Base-by-base conservation (phyloP, 1,139 yeast species). In the Ogataea hybrid region DNA sequence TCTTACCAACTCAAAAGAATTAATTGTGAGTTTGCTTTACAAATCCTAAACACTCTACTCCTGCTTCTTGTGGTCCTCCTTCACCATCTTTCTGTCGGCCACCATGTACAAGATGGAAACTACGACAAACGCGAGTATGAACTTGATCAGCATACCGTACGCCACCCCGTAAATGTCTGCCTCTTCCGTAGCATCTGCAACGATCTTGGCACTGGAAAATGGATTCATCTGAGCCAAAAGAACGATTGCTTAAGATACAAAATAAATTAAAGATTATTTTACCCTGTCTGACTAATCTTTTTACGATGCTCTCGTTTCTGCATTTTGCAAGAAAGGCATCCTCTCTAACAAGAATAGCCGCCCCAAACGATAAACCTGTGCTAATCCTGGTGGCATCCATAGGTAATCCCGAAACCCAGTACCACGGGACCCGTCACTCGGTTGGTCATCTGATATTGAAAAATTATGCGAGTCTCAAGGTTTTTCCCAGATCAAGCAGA, bases 341-440 rank as follows among this genome's bases (percentile, higher is more conserved):
- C 16, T 14, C 25, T 7, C 9, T 40, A n/a, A 23, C 37, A 1
- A 46, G 54, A 39, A 35, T 49, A 8, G 38, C 49, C 1, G 17
- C 23, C 11, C 37, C 43, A 4, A 35, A 32, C 18, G 49, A 42
- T 1, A 62, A 57, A 32, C 59, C 61, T 1, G 64, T 69, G 6
- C 58, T 61, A 35, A 38, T 73, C 5, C 56, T 74, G 49, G 54
- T 80, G 8, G 77, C 81, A 5, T 84, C 92, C 0, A 67, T 88
- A 3, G 96, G 96, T 0, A 88, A 88, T 56, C 96, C 96, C 0
- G 88, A 81, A 41, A 72, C 79, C 0, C 63, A 68, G 36, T 85
- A 76, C 53, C 62, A 63, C 12, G 69, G 69, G 6, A 84, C 95
- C 0, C 69, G 95, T 35, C 96, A 88, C 57, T 86, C 81, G 49